Evolutionary conservation across 257 asterid genomes (phyloP).

Genomic region (Solanum sparsipilum): DNA sequence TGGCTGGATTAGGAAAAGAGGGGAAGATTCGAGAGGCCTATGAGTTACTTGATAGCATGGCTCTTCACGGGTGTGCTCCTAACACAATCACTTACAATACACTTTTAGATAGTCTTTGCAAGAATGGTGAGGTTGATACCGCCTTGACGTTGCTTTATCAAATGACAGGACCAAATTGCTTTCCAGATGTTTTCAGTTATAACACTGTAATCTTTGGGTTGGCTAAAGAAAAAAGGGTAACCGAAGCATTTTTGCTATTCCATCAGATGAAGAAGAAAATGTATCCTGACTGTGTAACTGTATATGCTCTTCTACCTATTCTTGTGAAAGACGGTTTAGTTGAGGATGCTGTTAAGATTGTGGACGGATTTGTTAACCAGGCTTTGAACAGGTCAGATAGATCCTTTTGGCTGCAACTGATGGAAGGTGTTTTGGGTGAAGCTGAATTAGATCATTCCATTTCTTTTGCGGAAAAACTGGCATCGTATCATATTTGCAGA

Average conservation of each 20-base stretch:
- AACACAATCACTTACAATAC: conserved; percentile 81
- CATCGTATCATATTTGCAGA: conserved; percentile 51
- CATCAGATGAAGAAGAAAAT: conserved; percentile 77
- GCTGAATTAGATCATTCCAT: conserved; percentile 44
- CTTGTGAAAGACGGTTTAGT: conserved; percentile 62
- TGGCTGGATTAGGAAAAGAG: conserved; percentile 85
- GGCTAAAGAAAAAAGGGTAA: conserved; percentile 54
- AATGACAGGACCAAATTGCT: conserved; percentile 59
- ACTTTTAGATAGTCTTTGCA: conserved; percentile 78
- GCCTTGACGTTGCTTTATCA: conserved; percentile 57
- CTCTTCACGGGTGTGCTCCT: conserved; percentile 52
- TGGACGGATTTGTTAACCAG: conserved; percentile 29
- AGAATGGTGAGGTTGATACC: conserved; percentile 57
- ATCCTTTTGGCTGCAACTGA: conserved; percentile 63
- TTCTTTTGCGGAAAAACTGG: conserved; percentile 51
- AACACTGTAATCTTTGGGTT: conserved; percentile 76
- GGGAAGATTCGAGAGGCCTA: conserved; percentile 63
- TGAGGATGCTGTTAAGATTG: conserved; percentile 55
- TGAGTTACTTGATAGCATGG: conserved; percentile 64
- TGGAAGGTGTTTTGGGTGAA: conserved; percentile 54
- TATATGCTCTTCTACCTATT: conserved; percentile 65
- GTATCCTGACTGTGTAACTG: conserved; percentile 58
- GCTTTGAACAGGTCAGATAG: conserved; percentile 12
- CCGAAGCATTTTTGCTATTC: conserved; percentile 79
- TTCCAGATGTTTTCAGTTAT: conserved; percentile 72